Evolutionary conservation across 257 asterid genomes (phyloP).

Genomic region (Solanum arcanum): DNA sequence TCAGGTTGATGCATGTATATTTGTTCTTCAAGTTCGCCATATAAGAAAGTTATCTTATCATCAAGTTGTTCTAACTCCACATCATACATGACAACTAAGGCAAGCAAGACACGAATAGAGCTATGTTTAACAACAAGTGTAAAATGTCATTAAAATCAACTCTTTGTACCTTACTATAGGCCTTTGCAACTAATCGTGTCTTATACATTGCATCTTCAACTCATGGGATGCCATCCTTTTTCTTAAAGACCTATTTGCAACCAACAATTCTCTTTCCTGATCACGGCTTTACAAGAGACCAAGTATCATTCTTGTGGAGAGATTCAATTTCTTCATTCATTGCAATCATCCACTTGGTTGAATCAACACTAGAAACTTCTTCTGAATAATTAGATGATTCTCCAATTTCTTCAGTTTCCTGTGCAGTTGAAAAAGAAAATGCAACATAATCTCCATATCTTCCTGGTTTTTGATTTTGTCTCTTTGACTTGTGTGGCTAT

Average conservation of each 20-base stretch:
- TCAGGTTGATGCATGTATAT: background rate
- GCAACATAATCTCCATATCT: background rate
- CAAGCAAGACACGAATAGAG: background rate
- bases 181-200: background rate
- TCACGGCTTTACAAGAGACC: background rate
- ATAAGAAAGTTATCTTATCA: too few relatives aligned
- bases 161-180: background rate
- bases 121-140: background rate
- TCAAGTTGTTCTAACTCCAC: background rate
- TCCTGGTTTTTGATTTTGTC: background rate
- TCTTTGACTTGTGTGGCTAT: background rate
- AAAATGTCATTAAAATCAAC: background rate
- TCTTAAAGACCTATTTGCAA: background rate
- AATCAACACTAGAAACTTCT: background rate
- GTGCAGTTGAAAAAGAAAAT: background rate
- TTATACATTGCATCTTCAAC: background rate
- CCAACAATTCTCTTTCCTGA: background rate
- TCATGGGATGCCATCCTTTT: background rate
- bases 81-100: background rate
- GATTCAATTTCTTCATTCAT: background rate
- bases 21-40: background rate
- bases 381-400: background rate
- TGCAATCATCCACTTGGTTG: background rate
- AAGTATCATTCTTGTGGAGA: background rate
- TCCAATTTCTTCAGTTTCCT: background rate